phyloP scores from a whole-genome alignment of 2,329 filamentous ascomycete genomes.

The Xylariales sp. region DNA sequence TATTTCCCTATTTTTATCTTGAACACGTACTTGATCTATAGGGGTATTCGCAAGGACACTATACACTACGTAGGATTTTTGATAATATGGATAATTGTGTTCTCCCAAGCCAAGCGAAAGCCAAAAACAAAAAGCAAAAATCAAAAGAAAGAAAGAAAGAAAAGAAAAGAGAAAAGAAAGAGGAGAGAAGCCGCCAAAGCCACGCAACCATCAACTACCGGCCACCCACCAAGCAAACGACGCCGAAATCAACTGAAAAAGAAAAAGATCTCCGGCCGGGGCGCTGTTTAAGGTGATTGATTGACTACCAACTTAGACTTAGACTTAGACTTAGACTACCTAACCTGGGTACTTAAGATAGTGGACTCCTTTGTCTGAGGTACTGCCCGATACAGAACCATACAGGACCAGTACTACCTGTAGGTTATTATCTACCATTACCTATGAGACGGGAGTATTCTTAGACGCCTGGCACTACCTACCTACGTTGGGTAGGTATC shows the following conservation, averaged over 20 bases:
- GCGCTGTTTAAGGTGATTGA: not conserved
- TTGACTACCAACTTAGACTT: slow-evolving; percentile 1
- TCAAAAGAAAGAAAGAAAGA: not conserved
- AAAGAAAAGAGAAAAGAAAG: not conserved
- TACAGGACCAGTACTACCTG: not conserved
- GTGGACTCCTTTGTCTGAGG: not conserved
- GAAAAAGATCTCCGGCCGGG: slow-evolving; percentile 6
- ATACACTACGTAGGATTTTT: no score
- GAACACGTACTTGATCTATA: no score
- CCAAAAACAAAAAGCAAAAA: not conserved
- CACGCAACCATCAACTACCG: not conserved
- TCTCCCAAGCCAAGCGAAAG: not conserved
- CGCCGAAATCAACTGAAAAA: slow-evolving; percentile 6
- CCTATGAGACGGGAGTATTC: no score
- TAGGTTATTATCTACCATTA: not conserved
- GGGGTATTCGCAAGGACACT: no score
- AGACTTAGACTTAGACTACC: no score
- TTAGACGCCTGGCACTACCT: no score
- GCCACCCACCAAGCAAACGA: not conserved
- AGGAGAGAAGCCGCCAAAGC: not conserved
- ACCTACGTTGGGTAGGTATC: no score
- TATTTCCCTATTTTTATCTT: no score
- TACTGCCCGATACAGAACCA: no score
- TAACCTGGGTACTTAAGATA: not conserved
- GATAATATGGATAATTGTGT: no score